Base-by-base conservation (phyloP, 192 early-diverging fungal species). In the Backusella macrospora region DNA sequence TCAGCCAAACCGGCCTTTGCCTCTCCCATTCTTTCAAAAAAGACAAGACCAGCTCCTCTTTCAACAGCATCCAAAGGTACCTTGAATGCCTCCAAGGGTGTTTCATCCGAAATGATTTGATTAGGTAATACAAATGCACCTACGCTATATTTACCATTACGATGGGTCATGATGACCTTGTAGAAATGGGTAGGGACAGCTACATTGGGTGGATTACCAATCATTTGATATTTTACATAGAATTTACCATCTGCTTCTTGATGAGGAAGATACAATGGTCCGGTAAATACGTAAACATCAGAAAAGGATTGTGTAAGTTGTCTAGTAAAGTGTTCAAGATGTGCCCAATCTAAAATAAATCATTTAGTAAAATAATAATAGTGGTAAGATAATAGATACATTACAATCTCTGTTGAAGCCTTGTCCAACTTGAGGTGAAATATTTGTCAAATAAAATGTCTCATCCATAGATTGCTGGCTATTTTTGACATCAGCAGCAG, bases 101-200 rank as follows among this genome's bases (percentile, higher is more conserved):
- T 85, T 6, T 81, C 62, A 70, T 90, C 78, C 23, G 88, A 81
- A 65, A 96, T 94, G 29, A 73, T 78, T 70, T 85, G 80, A 82
- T 98, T 98, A 0, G 95, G 96, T 42, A 98, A 62, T 3, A 96
- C 91, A 82, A 98, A 98, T 0, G 88, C 90, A 15, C 84, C 92
- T 0, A 89, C 62, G 10, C 84, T 80, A 68, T 86, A 86, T n/a
- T 68, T 42, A 42, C 82, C 85, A 26, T 82, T 73, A 46, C 84
- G 86, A 62, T 83, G 78, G 3, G 90, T 93, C 79, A 95, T 76
- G 38, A 96, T 90, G 23, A 95, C 90, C 83, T 98, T 98, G 84
- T 88, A 98, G 79, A 96, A 97, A 70, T 97, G 95, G 5, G 95
- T 97, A 6, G 96, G 96, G 2, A 98, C 96, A 9, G 91, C 91